These are phyloP conservation scores for Globisporangium middletonii DNA, from an alignment of 352 stramenopile genomes.

Conservation along the genomic window DNA sequence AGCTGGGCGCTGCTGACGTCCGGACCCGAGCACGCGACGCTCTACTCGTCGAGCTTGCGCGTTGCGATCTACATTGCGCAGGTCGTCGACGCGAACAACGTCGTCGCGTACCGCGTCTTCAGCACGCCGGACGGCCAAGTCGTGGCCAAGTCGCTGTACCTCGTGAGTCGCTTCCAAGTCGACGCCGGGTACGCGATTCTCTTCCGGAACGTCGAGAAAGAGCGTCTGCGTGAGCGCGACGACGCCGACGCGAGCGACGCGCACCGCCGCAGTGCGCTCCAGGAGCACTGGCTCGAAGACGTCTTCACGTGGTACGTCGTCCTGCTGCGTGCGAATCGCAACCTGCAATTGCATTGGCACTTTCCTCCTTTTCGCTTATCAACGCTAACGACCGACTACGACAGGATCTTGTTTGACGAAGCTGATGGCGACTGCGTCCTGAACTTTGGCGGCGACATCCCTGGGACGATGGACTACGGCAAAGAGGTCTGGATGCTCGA, in stretches of 20 bases:
- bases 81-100: constrained; percentile 53
- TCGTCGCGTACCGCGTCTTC: constrained; percentile 50
- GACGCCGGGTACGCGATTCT: constrained; percentile 33
- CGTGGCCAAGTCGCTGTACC: constrained; percentile 39
- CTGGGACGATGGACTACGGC: constrained; percentile 27
- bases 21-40: constrained; percentile 5
- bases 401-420: constrained; percentile 12
- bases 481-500: constrained; percentile 61
- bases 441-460: constrained; percentile 44
- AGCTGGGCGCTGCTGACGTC: constrained; percentile 20
- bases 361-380: no score
- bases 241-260: constrained; percentile 3
- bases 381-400: no score
- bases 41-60: constrained; percentile 47
- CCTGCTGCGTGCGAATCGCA: no score
- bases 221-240: constrained; percentile 2
- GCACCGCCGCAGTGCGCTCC: not conserved
- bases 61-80: constrained; percentile 36
- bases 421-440: constrained; percentile 27
- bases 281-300: constrained; percentile 47
- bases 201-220: constrained; percentile 33
- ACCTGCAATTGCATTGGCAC: no score
- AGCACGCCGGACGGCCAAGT: constrained; percentile 14
- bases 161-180: constrained; percentile 35
- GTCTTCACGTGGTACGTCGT: constrained; percentile 46